Base-by-base conservation (phyloP, 2,329 filamentous ascomycete genomes). In the Aspergillus calidoustus region DNA sequence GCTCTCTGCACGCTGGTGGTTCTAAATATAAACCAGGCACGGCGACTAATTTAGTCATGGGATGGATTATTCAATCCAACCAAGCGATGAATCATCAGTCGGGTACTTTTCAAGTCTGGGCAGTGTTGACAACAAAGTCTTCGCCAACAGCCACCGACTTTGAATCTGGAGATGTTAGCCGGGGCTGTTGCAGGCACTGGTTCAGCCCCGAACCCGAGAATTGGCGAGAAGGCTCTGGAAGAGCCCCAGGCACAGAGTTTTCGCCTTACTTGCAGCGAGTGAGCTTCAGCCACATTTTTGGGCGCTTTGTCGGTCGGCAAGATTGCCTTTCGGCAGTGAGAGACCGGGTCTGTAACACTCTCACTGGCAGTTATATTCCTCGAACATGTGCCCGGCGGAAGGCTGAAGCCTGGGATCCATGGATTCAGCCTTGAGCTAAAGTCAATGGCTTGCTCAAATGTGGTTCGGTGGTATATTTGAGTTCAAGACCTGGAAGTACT, bases 21-120 rank as follows among this genome's bases (percentile, higher is more conserved):
- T 55, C 54, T 56, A 56, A 49, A 25, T 48, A 56, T 56, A 56
- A 56, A 19, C 19, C 41, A 31, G 28, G 15, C 44, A 47, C 43
- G 8, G n/a, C 53, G 43, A 46, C 46, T 22, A 53, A 19, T 53
- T 41, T 19, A 53, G 34, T 53, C 50, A 53, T 53, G 31, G 38
- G 50, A 53, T 53, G 34, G 19, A 11, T 53, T 38, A 41, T 19
- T 23, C 34, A 41, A 41, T 15, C 30, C 34, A 53, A 17, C 50
- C 15, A 13, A 52, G 19, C n/a, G 22, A 34, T 17, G 19, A 41
- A 15, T 41, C 44, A 47, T 47, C 22, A 47, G n/a, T 47, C 34
- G 34, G 34, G 11, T 41, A 41, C 34, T 41, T 41, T 41, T 41
- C 34, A 41, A 41, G 11, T 41, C 17, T 41, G 34, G 34, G 34